Evolutionary conservation across 2,329 filamentous ascomycete species (phyloP), one percentile per base, ranked within the genome.

Genomic region (Pestalotiopsis sp.): DNA sequence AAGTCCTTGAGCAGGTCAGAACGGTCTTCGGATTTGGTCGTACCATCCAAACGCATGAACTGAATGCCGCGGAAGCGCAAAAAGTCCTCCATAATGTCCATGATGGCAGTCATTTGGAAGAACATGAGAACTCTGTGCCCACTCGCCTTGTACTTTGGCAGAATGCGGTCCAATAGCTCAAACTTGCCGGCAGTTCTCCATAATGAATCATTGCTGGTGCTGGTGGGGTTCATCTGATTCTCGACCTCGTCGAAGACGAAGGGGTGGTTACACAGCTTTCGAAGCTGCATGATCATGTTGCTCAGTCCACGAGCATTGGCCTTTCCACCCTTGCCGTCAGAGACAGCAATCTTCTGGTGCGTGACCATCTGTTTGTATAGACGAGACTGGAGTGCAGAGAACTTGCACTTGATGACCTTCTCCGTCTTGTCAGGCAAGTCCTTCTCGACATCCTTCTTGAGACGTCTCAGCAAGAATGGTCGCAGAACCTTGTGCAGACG

Each of bases 1-100:
- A 98, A 99, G 57, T 92, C 85, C 75, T 88, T 92, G 68, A 99
- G 83, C 67, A 99, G 85, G 64, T 97, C 94, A 1, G 94, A 98
- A 72, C 96, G 93, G 81, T 99, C 96, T 76, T 99, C 96, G 1
- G 96, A 94, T 79, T 99, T 99, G 59, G 96, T 99, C 0, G 94
- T 96, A 83, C 96, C 96, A 76, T 99, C 96, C 68, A 99, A 86
- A 78, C 96, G 94, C 72, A 99, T 86, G 78, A 97, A 99, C 75
- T 92, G 87, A 73, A 97, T 86, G 60, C 91, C 92, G 71, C 93
- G 89, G 76, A 94, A 91, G 3, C 95, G 91, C 70, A 99, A 82
- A 79, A 97, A 99, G 78, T 99, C 96, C 75, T 99, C 96, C 96
- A 99, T 98, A 76, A 99, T 99, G 81, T 99, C 97, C 96, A 99